Evolutionary conservation across 2,329 filamentous ascomycete genomes (phyloP), one percentile per base, ranked within the genome.

Genomic region (Aspergillus fructus): DNA sequence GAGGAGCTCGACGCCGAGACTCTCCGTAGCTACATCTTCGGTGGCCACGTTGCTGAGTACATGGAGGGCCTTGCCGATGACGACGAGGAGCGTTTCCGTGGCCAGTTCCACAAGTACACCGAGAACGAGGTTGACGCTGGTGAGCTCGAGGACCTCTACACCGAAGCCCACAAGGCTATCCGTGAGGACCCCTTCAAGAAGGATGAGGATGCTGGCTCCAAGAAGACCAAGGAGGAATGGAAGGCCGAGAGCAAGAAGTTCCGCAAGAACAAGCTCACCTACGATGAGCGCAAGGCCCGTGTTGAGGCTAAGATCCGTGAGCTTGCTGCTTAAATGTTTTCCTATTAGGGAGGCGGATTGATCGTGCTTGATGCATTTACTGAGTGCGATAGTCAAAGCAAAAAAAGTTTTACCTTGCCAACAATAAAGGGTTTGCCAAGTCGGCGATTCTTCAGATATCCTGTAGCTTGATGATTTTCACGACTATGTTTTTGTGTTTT

Each of bases 11-110:
- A 99, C 73, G 86, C 92, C 74, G 94, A 99, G 80, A 89, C 87
- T 69, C 91, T 99, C 77, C 92, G 93, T 86, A 96, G 93, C 85
- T 99, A 99, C 89, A 99, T 99, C 86, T 93, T 91, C 81, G 94
- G 86, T 76, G 93, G 94, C 63, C 94, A 99, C 87, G 91, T 99
- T 66, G 93, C 93, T 70, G 94, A 99, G 88, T 99, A 99, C 89
- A 99, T 99, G 94, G 94, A 99, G 89, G 94, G 89, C 59, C 90
- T 99, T 66, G 94, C 94, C 81, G 94, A 99, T 74, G 94, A 99
- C 78, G 94, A 99, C 77, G 94, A 99, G 90, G 94, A 99, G 88
- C 93, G 94, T 78, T 99, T 91, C 91, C 93, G 93, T 86, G 88
- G 86, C 72, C 94, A 99, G 85, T 99, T 99, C 89, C 84, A 88